Base-by-base conservation (phyloP, 345 rosid genomes). In the Acer yangbiense region DNA sequence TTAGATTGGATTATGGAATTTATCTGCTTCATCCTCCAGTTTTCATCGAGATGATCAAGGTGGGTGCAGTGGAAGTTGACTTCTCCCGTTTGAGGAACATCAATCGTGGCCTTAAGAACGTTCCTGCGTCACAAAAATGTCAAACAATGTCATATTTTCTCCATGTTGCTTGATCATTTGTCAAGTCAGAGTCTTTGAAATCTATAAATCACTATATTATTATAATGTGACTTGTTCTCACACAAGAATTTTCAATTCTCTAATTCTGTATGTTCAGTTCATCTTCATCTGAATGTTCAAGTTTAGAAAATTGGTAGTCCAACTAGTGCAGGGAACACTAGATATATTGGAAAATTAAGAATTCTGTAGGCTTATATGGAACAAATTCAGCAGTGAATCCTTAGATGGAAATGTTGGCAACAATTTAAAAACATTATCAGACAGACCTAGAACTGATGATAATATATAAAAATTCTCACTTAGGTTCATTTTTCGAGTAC, bases 1-100 rank as follows among this genome's bases (percentile, higher is more conserved):
- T 72, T 85, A 1, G 92, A 88, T 50, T 87, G 89, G 69, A 95
- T 87, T 41, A 92, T 90, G 4, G 98, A 89, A 69, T 91, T 79
- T 5, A 95, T 87, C 82, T 95, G 98, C 85, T 92, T 95, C 99
- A 93, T 95, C 78, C 99, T 72, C 99, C 99, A 93, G 6, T 72
- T 87, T 81, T 95, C 98, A 29, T 95, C 94, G 1, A 95, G 91
- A 84, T 93, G 99, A 75, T 95, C 99, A 16, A 93, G 93, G 80
- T 88, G 93, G 39, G 97, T 93, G 86, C 98, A 93, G 54, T 93
- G 89, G 88, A 93, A 90, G 72, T 93, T 87, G n/a, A 95, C 83
- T 76, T 95, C 98, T 66, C 99, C 99, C 35, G 81, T 58, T 74
- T 86, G 77, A 0, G 97, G 97, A 75, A 92, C 96, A 44, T 90